Evolutionary conservation across 73 alveolate genomes (phyloP).

Genomic region (Paramecium caudatum): DNA sequence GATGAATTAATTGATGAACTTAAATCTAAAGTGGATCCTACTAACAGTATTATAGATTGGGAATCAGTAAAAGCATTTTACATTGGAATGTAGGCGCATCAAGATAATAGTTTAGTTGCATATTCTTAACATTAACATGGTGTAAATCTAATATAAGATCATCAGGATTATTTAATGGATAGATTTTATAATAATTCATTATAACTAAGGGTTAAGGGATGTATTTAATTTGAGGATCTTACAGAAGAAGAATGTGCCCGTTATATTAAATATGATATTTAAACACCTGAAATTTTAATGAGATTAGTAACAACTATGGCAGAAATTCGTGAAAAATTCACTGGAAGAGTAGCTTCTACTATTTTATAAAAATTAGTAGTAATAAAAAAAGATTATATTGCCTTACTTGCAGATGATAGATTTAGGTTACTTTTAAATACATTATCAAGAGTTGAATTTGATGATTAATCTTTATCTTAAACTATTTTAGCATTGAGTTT

Average conservation of each 20-base stretch:
- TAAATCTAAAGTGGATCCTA: background rate
- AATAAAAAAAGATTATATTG: background rate
- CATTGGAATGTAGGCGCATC: background rate
- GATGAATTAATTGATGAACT: conserved; percentile 13
- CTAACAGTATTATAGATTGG: conserved; percentile 28
- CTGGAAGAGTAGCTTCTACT: background rate
- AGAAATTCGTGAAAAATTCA: background rate
- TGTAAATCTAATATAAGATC: conserved; percentile 15
- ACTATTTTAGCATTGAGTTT: conserved; percentile 3
- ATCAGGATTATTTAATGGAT: conserved; percentile 34
- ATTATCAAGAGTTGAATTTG: background rate
- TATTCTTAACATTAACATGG: background rate
- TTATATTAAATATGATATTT: conserved; percentile 53
- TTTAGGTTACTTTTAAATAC: background rate
- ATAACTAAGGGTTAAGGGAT: conserved; percentile 24
- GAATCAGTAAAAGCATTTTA: background rate
- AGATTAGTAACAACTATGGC: conserved; percentile 13
- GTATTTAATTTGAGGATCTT: background rate
- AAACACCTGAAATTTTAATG: background rate
- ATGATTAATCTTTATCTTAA: background rate
- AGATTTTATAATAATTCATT: conserved; percentile 63
- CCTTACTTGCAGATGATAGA: conserved; percentile 8
- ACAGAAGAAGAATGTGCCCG: conserved; percentile 58
- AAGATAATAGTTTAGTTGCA: background rate
- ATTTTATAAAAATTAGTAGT: conserved; percentile 1